phyloP scores from a whole-genome alignment of 1,284 basidiomycete species.

The Trametes versicolor region DNA sequence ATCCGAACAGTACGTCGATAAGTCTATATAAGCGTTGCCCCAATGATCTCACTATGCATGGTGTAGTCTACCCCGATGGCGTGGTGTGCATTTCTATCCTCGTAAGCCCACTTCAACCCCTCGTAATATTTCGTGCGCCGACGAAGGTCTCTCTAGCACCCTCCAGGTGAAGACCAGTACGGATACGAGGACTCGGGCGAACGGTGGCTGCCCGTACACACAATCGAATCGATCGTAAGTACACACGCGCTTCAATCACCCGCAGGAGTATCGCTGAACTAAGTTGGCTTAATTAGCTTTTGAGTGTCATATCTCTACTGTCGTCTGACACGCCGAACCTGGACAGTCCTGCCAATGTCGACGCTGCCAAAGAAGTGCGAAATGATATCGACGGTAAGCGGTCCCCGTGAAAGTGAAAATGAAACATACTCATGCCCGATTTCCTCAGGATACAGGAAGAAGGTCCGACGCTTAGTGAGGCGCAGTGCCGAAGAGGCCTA shows the following conservation, averaged over 20 bases:
- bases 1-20: slow-evolving; percentile 85
- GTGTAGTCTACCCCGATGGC: slow-evolving; percentile 88
- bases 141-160: slow-evolving; percentile 66
- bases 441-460: slow-evolving; percentile 85
- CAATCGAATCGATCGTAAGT: slow-evolving; percentile 95
- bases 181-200: slow-evolving; percentile 98
- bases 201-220: slow-evolving; percentile 97
- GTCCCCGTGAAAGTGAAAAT: not conserved
- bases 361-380: slow-evolving; percentile 93
- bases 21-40: slow-evolving; percentile 36
- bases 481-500: slow-evolving; percentile 88
- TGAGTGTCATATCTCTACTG: slow-evolving; percentile 96
- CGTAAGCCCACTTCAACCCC: slow-evolving; percentile 55
- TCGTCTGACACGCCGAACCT: slow-evolving; percentile 93
- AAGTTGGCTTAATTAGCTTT: slow-evolving; percentile 63
- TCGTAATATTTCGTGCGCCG: not conserved
- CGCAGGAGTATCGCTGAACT: not conserved
- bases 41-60: slow-evolving; percentile 12
- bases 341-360: slow-evolving; percentile 97
- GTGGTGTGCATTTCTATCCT: slow-evolving; percentile 97
- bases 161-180: slow-evolving; percentile 97
- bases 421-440: not conserved
- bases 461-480: slow-evolving; percentile 87
- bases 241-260: slow-evolving; percentile 18
- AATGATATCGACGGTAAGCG: slow-evolving; percentile 73